phyloP scores from a whole-genome alignment of 495 filamentous ascomycete species.

The Rhypophila decipiens region DNA sequence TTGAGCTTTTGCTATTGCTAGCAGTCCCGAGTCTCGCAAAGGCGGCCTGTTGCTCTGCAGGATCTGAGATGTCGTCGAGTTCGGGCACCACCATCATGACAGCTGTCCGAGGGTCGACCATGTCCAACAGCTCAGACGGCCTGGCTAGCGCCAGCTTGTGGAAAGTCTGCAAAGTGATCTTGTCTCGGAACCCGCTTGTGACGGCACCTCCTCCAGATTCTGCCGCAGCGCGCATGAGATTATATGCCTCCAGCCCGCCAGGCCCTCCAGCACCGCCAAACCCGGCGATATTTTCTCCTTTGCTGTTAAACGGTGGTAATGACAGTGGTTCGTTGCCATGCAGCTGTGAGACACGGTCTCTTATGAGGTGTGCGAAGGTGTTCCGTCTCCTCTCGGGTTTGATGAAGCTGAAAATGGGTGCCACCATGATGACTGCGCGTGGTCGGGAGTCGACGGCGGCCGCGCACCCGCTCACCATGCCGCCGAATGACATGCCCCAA shows the following conservation, averaged over 20 bases:
- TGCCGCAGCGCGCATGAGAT: not conserved
- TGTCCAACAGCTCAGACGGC: not conserved
- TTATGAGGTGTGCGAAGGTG: not conserved
- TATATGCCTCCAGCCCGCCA: not conserved
- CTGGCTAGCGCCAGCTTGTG: not conserved
- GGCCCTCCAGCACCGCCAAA: not conserved
- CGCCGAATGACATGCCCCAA: slow-evolving; percentile 3
- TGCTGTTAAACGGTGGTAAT: not conserved
- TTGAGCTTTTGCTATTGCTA: no score
- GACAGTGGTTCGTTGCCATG: not conserved
- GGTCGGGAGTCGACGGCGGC: slow-evolving; percentile 1
- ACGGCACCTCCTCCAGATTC: no score
- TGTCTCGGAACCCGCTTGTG: not conserved
- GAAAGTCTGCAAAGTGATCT: not conserved
- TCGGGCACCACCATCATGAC: not conserved
- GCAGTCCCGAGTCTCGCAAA: not conserved
- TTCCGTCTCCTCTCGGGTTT: not conserved
- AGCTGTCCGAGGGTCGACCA: not conserved
- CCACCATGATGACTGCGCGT: not conserved
- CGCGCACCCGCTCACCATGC: not conserved
- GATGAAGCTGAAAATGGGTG: slow-evolving; percentile 1
- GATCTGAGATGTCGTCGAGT: not conserved
- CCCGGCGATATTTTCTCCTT: slow-evolving; percentile 1
- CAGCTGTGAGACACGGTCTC: slow-evolving; percentile 4
- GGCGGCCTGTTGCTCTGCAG: not conserved